Conservation (phyloP, 768 basidiomycete genomes). For the Hygrophorus russula region DNA sequence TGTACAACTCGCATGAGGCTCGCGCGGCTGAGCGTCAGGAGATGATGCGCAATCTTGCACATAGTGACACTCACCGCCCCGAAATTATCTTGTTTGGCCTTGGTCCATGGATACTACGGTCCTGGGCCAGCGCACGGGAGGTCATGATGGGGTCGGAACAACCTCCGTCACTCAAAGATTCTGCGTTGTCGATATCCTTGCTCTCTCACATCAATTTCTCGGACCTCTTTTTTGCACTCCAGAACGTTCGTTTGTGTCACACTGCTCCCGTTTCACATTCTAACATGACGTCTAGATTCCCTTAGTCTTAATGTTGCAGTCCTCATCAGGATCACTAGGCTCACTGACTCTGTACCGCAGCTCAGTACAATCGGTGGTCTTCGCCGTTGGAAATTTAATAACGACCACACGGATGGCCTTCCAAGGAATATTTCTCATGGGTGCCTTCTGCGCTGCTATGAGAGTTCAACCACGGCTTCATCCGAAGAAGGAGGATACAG, state of each 20-base stretch:
- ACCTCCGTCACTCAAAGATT: slow-evolving; percentile 26
- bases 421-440: slow-evolving; percentile 79
- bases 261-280: slow-evolving; percentile 12
- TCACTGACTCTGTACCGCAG: slow-evolving; percentile 74
- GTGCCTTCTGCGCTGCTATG: slow-evolving; percentile 74
- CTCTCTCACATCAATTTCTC: slow-evolving; percentile 49
- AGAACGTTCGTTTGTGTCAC: slow-evolving; percentile 45
- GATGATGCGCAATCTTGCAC: slow-evolving; percentile 61
- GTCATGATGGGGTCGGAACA: slow-evolving; percentile 48
- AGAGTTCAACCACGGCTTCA: slow-evolving; percentile 57
- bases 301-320: slow-evolving; percentile 59
- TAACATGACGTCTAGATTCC: slow-evolving; percentile 43
- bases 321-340: slow-evolving; percentile 65
- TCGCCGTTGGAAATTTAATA: slow-evolving; percentile 50
- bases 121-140: slow-evolving; percentile 60
- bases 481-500: slow-evolving; percentile 41
- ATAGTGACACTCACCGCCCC: slow-evolving; percentile 66
- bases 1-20: slow-evolving; percentile 44
- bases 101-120: slow-evolving; percentile 72
- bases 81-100: slow-evolving; percentile 78
- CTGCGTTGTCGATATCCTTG: slow-evolving; percentile 22
- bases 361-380: slow-evolving; percentile 63
- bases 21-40: slow-evolving; percentile 63
- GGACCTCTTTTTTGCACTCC: slow-evolving; percentile 51
- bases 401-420: slow-evolving; percentile 65